Evolutionary conservation across 768 basidiomycete genomes (phyloP), one percentile per base, ranked within the genome.

Genomic region (Guyanaporus albipodus): DNA sequence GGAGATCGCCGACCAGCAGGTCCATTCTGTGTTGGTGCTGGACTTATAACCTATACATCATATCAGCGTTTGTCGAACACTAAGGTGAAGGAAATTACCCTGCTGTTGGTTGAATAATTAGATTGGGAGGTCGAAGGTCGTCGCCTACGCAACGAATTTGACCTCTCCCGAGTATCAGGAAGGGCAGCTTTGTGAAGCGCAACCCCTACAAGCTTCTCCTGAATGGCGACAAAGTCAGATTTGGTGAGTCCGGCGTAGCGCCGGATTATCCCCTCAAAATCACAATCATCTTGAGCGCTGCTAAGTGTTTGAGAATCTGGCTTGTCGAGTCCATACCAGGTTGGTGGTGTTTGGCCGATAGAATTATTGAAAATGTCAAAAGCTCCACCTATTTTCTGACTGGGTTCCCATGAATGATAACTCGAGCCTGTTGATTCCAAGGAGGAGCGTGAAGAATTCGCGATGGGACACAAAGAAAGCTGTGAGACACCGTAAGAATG

Each of bases 91-190:
- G 27, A 11, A 60, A 70, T 37, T 50, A 76, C 75, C 44, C 76
- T 73, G n/a, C 76, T 78, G 44, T 70, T 75, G 36, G 67, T 67
- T 1, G 82, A 83, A 58, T 87, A 84, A 57, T 80, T 84, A 10
- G 87, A 86, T 64, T 89, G 87, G n/a, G 88, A 87, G 12, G 85
- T 87, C 1, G 87, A 90, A 10, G 86, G 87, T 31, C 87, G 74
- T 40, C 89, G 76, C 52, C 80, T 79, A 46, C 87, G 75, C 54
- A 87, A 70, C n/a, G 87, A 89, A 42, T 79, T 81, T 0, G 76
- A 70, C 37, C 87, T 79, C 55, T 81, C 79, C 10, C 79, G 79
- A 31, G 72, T 62, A 51, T 85, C 83, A 8, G 78, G 74, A 40
- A 71, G 75, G 14, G 70, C 70, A 33, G 75, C 76, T 60, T 81